Evolutionary conservation across 164 flowering plant genomes (phyloP), one percentile per base, ranked within the genome.

Genomic region (Dillenia turbinata): DNA sequence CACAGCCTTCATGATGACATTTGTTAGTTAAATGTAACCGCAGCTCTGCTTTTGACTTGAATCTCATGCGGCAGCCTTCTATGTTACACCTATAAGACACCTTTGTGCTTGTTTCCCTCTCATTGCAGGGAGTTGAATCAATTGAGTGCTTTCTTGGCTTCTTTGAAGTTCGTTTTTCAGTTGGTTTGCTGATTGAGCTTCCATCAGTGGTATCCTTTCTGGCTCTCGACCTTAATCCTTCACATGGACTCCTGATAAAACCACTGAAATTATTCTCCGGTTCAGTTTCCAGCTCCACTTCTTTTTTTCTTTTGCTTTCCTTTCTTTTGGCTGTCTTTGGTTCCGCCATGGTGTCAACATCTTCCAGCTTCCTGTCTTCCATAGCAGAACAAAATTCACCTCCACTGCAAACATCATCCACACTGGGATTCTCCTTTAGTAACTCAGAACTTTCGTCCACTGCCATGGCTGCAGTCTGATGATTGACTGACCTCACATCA

Each of bases 191-290:
- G 22, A n/a, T 52, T 10, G 12, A 16, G n/a, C 77, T 59, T 54
- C 15, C 66, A 50, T 11, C 15, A 8, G 71, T 43, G 17, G 60
- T n/a, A 47, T 71, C 70, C 73, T 71, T 74, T 61, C 61, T 46
- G 9, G 61, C 71, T 69, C 99, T 78, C 51, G 96, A 75, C 69
- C 99, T 83, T 75, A 94, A 67, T 7, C 97, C 92, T 74, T 94
- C 99, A 74, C 97, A 94, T 52, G 99, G 99, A 61, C 97, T 73
- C 63, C 74, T 78, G 13, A 79, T 73, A 71, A 83, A 94, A 14
- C 78, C 75, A 67, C 44, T 43, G 48, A 9, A 52, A 52, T 44
- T 15, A 10, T 54, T 14, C 44, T 64, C 62, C 40, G 60, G 68
- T 47, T 79, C 76, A 0, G 56, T 58, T 64, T 54, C 24, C 59